Evolutionary conservation across 345 rosid genomes (phyloP).

Genomic region (Tarenaya hassleriana): DNA sequence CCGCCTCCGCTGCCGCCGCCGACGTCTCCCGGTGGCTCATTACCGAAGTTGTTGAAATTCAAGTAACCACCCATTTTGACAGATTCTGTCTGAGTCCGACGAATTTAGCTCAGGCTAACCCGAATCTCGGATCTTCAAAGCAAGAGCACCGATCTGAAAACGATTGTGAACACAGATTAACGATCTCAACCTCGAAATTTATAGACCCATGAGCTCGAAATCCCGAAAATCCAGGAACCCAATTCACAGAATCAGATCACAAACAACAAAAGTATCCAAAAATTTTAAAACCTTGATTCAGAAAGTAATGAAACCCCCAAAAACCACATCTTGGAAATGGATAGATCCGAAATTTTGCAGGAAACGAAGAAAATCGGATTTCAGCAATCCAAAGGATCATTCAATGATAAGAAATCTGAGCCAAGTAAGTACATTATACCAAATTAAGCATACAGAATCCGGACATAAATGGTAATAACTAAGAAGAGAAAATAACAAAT

Average conservation of each 20-base stretch:
- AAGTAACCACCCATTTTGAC: constrained; percentile 51
- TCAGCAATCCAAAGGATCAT: background rate
- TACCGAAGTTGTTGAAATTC: constrained; percentile 55
- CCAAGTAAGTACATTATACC: too few species aligned
- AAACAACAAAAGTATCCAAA: constrained; percentile 12
- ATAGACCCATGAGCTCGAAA: constrained; percentile 10
- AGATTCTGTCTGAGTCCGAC: constrained; percentile 32
- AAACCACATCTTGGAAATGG: background rate
- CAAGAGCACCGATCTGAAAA: constrained; percentile 18
- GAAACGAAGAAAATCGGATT: background rate
- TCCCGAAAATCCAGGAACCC: background rate
- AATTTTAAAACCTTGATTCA: background rate
- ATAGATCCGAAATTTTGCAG: too few species aligned
- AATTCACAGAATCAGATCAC: constrained; percentile 9
- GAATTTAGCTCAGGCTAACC: too few species aligned
- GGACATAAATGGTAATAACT: too few species aligned
- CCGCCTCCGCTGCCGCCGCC: constrained; percentile 20
- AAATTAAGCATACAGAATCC: too few species aligned
- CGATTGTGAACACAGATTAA: background rate
- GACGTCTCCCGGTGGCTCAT: constrained; percentile 33
- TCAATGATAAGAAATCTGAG: background rate
- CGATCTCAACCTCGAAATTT: background rate
- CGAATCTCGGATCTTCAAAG: background rate
- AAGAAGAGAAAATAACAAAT: too few species aligned
- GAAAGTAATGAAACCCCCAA: background rate